Evolutionary conservation across 78 protist species (phyloP).

Genomic region (Dictyostelium capitatum): DNA sequence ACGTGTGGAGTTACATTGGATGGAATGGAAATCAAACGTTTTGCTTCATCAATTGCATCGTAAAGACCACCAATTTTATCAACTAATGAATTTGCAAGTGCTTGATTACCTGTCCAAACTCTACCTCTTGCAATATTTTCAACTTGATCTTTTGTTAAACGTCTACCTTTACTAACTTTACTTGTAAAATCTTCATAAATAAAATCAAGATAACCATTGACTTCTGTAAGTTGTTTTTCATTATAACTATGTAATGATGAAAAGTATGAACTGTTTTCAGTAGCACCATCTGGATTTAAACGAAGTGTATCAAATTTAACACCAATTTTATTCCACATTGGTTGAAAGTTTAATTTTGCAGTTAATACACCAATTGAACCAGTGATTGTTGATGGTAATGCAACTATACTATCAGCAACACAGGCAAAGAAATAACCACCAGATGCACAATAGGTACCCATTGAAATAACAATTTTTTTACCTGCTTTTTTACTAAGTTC

Average conservation of each 20-base stretch:
- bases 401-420: slow-evolving; percentile 75
- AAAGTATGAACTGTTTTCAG: slow-evolving; percentile 24
- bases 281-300: slow-evolving; percentile 17
- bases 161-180: slow-evolving; percentile 55
- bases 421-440: slow-evolving; percentile 82
- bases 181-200: slow-evolving; percentile 44
- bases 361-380: slow-evolving; percentile 81
- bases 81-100: slow-evolving; percentile 16
- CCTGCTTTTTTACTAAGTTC: slow-evolving; percentile 53
- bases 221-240: not conserved
- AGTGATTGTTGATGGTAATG: slow-evolving; percentile 58
- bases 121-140: slow-evolving; percentile 73
- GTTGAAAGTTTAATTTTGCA: slow-evolving; percentile 40
- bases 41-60: slow-evolving; percentile 51
- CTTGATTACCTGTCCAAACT: slow-evolving; percentile 80
- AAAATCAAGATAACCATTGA: slow-evolving; percentile 25
- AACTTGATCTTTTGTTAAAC: slow-evolving; percentile 36
- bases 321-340: slow-evolving; percentile 23
- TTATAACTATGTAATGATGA: slow-evolving; percentile 42
- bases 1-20: slow-evolving; percentile 11
- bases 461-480: slow-evolving; percentile 41
- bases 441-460: slow-evolving; percentile 63
- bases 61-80: slow-evolving; percentile 66
- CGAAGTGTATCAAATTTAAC: slow-evolving; percentile 21
- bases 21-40: not conserved